Evolutionary conservation across 495 filamentous ascomycete genomes (phyloP).

Genomic region (Neurospora hispaniola): DNA sequence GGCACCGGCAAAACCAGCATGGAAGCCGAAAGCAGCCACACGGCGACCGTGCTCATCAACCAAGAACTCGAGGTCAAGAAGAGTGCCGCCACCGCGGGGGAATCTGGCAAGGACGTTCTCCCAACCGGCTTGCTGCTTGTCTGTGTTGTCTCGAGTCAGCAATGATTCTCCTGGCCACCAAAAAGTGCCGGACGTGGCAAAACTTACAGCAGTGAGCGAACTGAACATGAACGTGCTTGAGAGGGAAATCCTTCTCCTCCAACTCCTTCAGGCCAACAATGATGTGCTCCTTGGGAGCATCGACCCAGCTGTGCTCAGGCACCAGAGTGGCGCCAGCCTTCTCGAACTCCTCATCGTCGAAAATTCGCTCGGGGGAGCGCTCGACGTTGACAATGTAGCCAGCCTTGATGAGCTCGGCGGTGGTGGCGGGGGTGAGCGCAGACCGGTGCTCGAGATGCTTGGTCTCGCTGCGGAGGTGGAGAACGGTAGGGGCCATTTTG

Average conservation of each 20-base stretch:
- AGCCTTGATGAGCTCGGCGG: constrained; percentile 68
- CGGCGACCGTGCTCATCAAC: constrained; percentile 65
- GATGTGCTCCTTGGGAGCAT: constrained; percentile 66
- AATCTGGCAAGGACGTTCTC: constrained; percentile 71
- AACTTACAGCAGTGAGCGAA: constrained; percentile 51
- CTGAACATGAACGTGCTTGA: constrained; percentile 78
- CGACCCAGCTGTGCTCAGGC: constrained; percentile 66
- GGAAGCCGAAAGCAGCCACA: constrained; percentile 65
- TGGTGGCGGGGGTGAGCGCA: constrained; percentile 48
- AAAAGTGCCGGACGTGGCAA: constrained; percentile 16
- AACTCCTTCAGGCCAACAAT: constrained; percentile 93
- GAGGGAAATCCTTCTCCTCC: constrained; percentile 76
- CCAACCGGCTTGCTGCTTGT: constrained; percentile 85
- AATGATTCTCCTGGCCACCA: neutral
- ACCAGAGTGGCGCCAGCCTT: constrained; percentile 65
- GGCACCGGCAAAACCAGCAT: constrained; percentile 72
- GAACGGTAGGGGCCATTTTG: constrained; percentile 28
- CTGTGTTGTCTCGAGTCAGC: constrained; percentile 34
- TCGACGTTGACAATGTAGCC: constrained; percentile 82
- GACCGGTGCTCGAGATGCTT: constrained; percentile 51
- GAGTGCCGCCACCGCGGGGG: constrained; percentile 67
- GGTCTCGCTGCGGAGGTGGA: constrained; percentile 38
- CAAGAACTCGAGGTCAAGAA: constrained; percentile 91
- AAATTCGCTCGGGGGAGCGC: constrained; percentile 70
- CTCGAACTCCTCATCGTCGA: constrained; percentile 59